Evolutionary conservation across 1,139 yeast species (phyloP), one percentile per base, ranked within the genome.

Genomic region (Hemisphaericaspora subhashii): DNA sequence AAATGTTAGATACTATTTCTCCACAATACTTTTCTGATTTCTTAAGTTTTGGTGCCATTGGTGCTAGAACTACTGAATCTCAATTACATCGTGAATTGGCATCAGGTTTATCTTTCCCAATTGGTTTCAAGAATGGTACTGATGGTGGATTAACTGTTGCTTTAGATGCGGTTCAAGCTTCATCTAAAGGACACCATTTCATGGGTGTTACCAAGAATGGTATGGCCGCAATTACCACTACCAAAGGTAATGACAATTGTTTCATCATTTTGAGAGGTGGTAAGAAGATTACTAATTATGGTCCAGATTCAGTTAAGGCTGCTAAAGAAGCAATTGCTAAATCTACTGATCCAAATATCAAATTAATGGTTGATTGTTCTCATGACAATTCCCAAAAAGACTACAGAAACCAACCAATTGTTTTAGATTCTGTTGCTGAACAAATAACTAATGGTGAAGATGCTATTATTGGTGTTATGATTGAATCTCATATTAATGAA

Each of bases 21-120:
- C 98, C 98, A 5, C 98, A 89, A 70, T 90, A 85, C 69, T 74
- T 90, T 54, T 77, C 90, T 33, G 98, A 90, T 60, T 78, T 90
- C 54, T 82, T 90, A 73, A 84, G 95, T 23, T 79, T 90, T 35
- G 98, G 97, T 54, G 98, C 98, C 43, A 89, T 90, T 62, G 98
- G 98, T 55, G 98, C 98, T 42, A 83, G 98, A 72, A 90, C 98
- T 38, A 90, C 98, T 31, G 98, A 90, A 67, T 88, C 96, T 25
- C 98, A 90, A 68, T 79, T 90, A 46, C 98, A 90, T 66, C 84
- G 98, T 65, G 98, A 90, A 62, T 77, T 90, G 53, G 95, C 97
- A 9, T 88, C 96, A 3, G 98, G 97, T 28, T 74, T 90, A 36
- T 86, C 95, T 12, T 90, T 90, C 88, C 98, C 98, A 36, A 87